These are phyloP conservation scores for Zopfochytrium polystomum DNA, from an alignment of 371 early-diverging fungal species.

Conservation along the genomic window DNA sequence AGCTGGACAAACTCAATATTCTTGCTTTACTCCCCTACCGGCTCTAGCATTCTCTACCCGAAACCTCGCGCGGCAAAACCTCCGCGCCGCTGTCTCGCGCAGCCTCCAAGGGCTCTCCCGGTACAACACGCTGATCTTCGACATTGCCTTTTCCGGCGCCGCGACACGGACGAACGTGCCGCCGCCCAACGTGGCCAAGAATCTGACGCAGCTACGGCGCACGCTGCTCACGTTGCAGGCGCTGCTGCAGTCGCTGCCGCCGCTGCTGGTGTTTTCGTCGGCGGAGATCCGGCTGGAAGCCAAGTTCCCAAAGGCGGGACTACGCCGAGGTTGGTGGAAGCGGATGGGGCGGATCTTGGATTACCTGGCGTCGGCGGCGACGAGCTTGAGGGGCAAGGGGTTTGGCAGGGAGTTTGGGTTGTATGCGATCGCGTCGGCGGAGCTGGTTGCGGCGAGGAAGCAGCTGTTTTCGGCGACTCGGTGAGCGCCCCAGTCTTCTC, in stretches of 20 bases:
- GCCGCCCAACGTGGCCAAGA: no score
- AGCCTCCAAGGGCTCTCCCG: conserved; percentile 25
- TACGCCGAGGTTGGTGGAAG: conserved; percentile 15
- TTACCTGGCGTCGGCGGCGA: conserved; percentile 8
- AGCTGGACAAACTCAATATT: background rate
- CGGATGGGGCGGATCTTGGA: conserved; percentile 13
- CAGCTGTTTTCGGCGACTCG: conserved; percentile 11
- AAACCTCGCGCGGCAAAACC: conserved; percentile 23
- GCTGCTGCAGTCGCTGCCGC: no score
- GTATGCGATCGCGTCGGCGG: background rate
- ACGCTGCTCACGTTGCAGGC: no score
- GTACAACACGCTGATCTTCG: conserved; percentile 15
- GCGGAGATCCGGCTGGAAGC: conserved; percentile 23
- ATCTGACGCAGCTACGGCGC: no score
- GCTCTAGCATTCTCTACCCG: conserved; percentile 22
- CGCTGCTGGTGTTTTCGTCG: conserved; percentile 21
- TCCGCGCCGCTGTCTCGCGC: conserved; percentile 15
- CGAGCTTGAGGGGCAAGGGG: conserved; percentile 5
- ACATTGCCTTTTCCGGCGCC: no score
- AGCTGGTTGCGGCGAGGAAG: background rate
- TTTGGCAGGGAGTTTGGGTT: conserved; percentile 5
- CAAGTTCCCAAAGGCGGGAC: conserved; percentile 2
- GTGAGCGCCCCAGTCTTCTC: background rate
- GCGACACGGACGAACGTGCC: no score
- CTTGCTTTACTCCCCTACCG: background rate